Evolutionary conservation across 169 alveolate genomes (phyloP).

Genomic region (Babesia sp.): DNA sequence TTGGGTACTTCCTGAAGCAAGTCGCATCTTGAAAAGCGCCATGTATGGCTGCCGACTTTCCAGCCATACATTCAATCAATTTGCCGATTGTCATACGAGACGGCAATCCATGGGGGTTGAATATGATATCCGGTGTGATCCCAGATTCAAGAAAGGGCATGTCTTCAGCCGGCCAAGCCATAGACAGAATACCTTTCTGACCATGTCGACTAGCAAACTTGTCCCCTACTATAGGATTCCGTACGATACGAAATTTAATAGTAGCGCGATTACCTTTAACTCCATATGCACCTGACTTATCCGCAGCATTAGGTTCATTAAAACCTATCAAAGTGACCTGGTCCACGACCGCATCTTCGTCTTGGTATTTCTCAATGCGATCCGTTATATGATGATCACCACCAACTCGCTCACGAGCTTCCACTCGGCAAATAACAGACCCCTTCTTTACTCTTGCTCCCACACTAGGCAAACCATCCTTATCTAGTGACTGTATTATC

Average conservation of each 20-base stretch:
- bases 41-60: constrained; percentile 95
- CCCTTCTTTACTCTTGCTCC: constrained; percentile 78
- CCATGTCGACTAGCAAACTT: constrained; percentile 99
- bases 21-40: constrained; percentile 94
- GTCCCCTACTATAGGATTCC: constrained; percentile 98
- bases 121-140: constrained; percentile 98
- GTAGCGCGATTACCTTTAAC: constrained; percentile 60
- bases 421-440: constrained; percentile 71
- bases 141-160: constrained; percentile 99
- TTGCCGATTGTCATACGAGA: constrained; percentile 98
- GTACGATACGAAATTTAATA: constrained; percentile 66
- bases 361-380: constrained; percentile 60
- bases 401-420: constrained; percentile 50
- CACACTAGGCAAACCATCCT: constrained; percentile 84
- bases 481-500: constrained; percentile 43
- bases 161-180: constrained; percentile 96
- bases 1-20: constrained; percentile 82
- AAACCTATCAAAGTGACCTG: constrained; percentile 59
- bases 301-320: constrained; percentile 43
- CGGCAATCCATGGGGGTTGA: constrained; percentile 99
- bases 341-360: constrained; percentile 61
- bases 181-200: constrained; percentile 98
- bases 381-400: constrained; percentile 41
- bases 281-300: constrained; percentile 36
- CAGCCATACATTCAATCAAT: constrained; percentile 98